phyloP scores from a whole-genome alignment of 306 rosid genomes.

The Rosa persica region DNA sequence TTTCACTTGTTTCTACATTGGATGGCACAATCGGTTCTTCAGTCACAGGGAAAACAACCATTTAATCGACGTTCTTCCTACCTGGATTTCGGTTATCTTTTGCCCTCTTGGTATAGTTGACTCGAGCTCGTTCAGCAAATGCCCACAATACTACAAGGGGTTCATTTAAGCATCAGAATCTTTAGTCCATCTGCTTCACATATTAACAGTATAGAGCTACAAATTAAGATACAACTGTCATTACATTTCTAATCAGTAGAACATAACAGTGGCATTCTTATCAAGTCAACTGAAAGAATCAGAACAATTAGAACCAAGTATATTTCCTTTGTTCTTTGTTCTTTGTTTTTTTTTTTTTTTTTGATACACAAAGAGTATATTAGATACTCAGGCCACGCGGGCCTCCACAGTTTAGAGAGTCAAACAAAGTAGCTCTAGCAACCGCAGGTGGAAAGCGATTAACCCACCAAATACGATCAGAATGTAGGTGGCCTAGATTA shows the following conservation, averaged over 20 bases:
- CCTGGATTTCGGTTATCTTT: not conserved
- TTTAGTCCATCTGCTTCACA: not conserved
- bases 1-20: not conserved
- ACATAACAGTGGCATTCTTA: not conserved
- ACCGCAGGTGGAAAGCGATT: no score
- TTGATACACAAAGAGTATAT: no score
- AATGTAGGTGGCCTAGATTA: no score
- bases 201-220: no score
- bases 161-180: not conserved
- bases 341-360: no score
- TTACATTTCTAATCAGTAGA: not conserved
- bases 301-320: conserved; percentile 5
- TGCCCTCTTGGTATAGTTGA: not conserved
- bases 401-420: no score
- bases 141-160: not conserved
- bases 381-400: no score
- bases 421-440: no score
- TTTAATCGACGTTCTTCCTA: not conserved
- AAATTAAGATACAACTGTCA: not conserved
- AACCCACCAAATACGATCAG: no score
- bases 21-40: not conserved
- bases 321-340: not conserved
- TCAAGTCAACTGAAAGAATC: not conserved
- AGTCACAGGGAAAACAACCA: no score
- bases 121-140: not conserved